These are phyloP conservation scores for Raphanus sativus DNA, from an alignment of 345 rosid genomes.

Conservation along the genomic window DNA sequence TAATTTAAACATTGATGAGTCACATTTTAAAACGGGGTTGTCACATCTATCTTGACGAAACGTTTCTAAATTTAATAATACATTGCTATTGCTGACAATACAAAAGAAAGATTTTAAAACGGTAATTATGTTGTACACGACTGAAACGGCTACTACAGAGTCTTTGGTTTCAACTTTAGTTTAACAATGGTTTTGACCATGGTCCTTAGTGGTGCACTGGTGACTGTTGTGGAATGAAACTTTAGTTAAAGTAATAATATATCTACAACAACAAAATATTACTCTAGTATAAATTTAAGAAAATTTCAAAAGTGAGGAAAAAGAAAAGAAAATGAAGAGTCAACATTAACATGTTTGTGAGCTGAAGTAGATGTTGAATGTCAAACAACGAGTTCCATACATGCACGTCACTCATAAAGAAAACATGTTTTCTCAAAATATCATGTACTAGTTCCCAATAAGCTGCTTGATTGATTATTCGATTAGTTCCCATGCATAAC, in stretches of 20 bases:
- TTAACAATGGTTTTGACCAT: neutral
- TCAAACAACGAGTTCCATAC: neutral
- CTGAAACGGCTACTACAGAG: neutral
- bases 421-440: too few species aligned
- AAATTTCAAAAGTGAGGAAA: neutral
- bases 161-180: neutral
- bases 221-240: neutral
- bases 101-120: neutral
- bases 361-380: slow-evolving; percentile 14
- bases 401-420: neutral
- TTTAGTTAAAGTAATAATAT: neutral
- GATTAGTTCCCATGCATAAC: too few species aligned
- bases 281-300: neutral
- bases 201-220: neutral
- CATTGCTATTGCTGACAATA: too few species aligned
- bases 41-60: slow-evolving; percentile 11
- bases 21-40: neutral
- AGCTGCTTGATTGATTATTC: too few species aligned
- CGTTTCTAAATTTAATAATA: neutral
- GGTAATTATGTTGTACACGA: slow-evolving; percentile 5
- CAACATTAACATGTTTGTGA: neutral
- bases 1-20: neutral
- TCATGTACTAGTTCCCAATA: too few species aligned
- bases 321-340: neutral
- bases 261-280: neutral